Conservation (phyloP, 129 eudicot species). For the Ambrosia trifida region DNA sequence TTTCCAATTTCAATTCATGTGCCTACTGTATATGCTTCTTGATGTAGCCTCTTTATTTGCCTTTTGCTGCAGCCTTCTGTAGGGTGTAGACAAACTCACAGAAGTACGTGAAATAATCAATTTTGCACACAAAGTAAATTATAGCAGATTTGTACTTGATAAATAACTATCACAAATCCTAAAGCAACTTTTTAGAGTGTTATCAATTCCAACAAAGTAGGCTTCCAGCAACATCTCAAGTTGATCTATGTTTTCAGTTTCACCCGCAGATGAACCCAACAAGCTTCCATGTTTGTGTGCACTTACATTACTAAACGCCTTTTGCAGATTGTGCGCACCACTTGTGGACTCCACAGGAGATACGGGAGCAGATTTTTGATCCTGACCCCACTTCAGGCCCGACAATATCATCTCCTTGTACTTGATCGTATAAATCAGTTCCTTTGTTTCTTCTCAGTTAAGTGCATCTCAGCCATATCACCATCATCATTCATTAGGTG, state of each 20-base stretch:
- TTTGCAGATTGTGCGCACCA: slow-evolving; percentile 55
- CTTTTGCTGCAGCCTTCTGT: no score
- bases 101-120: no score
- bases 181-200: slow-evolving; percentile 79
- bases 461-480: slow-evolving; percentile 99
- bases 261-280: slow-evolving; percentile 65
- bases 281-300: slow-evolving; percentile 82
- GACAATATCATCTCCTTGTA: slow-evolving; percentile 27
- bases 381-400: slow-evolving; percentile 30
- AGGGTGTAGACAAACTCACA: no score
- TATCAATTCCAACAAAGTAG: slow-evolving; percentile 82
- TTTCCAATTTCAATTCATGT: no score
- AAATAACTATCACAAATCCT: no score
- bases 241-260: slow-evolving; percentile 87
- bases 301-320: slow-evolving; percentile 83
- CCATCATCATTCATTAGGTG: slow-evolving; percentile 99
- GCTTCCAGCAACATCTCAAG: slow-evolving; percentile 99
- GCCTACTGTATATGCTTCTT: no score
- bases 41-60: no score
- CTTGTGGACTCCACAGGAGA: slow-evolving; percentile 73
- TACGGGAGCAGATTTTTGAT: slow-evolving; percentile 92
- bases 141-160: no score
- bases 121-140: no score
- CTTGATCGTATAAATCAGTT: slow-evolving; percentile 58
- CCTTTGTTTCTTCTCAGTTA: slow-evolving; percentile 91